Evolutionary conservation across 768 basidiomycete species (phyloP), one percentile per base, ranked within the genome.

Genomic region (Lactifluus rugatus): DNA sequence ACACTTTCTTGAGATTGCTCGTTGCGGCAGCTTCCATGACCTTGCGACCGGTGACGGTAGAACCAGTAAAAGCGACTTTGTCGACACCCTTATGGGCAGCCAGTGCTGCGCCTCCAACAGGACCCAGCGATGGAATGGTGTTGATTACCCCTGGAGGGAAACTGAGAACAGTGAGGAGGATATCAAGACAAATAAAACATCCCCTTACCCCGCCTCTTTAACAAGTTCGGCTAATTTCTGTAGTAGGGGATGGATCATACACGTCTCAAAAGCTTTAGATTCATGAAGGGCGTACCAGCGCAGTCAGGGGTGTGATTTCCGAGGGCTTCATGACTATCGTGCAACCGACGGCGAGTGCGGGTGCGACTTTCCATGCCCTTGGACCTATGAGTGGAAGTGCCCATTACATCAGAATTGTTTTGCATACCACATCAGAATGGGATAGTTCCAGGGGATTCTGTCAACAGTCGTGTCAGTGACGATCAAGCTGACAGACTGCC

Each of bases 271-370:
- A 58, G 59, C 54, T 28, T 28, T 28, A 31, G 9, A 14, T 10
- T 25, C 57, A 47, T 45, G 46, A 28, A 8, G 31, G 47, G 70
- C 76, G 58, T 70, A 89, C 85, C 63, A 93, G 76, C 8, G 89
- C 89, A 25, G 90, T 88, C 49, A 93, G 75, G 11, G 90, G 89
- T 1, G 87, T 90, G 54, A 91, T 69, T 70, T 94, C 92, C 14
- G 89, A 93, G 2, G 93, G 91, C 70, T 96, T 97, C 85, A 98
- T 88, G 66, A 97, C 87, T 67, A 95, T 85, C 23, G 90, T 91
- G 72, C 92, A 94, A 36, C 94, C 93, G 54, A 83, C 82, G 8
- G 93, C 92, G 56, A 97, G 80, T 14, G 93, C 92, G 9, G 93
- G 94, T 10, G 88, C 93, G 47, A 95, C 81, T 72, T 97, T 96